Percentiles rank a stretch among this genome's conserved stretches.
Evolutionary conservation across 306 rosid species (phyloP).

Genomic region (Sechiopsis laciniata): DNA sequence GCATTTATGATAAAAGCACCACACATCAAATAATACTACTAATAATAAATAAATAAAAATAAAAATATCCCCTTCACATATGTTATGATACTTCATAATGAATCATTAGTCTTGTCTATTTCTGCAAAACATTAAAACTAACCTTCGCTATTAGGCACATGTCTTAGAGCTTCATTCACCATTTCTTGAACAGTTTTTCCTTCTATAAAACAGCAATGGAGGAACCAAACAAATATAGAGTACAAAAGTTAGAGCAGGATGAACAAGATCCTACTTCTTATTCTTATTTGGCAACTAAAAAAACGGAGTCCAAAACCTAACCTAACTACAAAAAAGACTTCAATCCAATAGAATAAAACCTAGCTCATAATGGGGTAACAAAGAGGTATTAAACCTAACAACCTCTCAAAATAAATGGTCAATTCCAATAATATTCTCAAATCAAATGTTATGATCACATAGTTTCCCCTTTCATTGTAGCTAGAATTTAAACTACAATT

Average conservation of each 20-base stretch:
- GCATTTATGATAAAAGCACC: slow-evolving; percentile 37
- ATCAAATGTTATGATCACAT: not conserved
- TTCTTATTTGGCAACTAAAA: not conserved
- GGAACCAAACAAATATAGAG: slow-evolving; percentile 20
- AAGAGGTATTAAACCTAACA: not conserved
- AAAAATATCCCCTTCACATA: slow-evolving; percentile 16
- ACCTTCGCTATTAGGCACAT: slow-evolving; percentile 73
- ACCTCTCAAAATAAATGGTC: not conserved
- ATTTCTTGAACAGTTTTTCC: slow-evolving; percentile 90
- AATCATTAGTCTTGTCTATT: slow-evolving; percentile 14
- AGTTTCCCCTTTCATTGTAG: not conserved
- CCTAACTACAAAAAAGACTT: not conserved
- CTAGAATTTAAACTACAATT: not conserved
- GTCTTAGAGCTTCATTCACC: slow-evolving; percentile 85
- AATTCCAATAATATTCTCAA: not conserved
- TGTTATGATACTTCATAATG: slow-evolving; percentile 19
- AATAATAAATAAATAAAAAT: no score
- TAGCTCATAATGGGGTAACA: not conserved
- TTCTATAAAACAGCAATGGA: slow-evolving; percentile 44
- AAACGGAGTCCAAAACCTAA: not conserved
- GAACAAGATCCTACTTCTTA: not conserved
- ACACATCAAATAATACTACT: slow-evolving; percentile 27
- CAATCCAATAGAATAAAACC: not conserved
- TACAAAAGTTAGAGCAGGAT: not conserved
- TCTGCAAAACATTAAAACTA: slow-evolving; percentile 30